Base-by-base conservation (phyloP, 2,329 filamentous ascomycete species). In the Clarireedia hainanense region DNA sequence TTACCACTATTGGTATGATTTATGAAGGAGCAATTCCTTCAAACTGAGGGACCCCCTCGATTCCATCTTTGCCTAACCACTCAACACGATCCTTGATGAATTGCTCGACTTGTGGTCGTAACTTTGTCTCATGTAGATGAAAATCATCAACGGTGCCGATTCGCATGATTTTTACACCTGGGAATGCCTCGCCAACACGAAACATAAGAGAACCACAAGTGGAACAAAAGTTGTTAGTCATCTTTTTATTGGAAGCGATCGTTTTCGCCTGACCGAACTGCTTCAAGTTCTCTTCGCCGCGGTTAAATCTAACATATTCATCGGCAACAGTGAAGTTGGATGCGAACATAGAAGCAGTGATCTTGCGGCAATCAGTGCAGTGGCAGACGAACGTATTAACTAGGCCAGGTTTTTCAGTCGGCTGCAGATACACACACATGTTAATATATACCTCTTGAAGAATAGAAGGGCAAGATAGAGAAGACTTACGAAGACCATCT, bases 91-190 rank as follows among this genome's bases (percentile, higher is more conserved):
- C 72, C 66, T 80, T 75, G 0, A 69, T 69, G 65, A 76, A 85
- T 46, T 74, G 70, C 71, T 85, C 83, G 0, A 74, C 58, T 56
- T 64, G 67, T 0, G 83, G 82, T 63, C 70, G 78, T 60, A 86
- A 66, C 63, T 75, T 78, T 0, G 75, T 80, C 69, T 85, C 80
- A 34, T 77, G 74, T 50, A 86, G 63, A 50, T 64, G 67, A 51
- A 82, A 81, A 68, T 86, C 82, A 65, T 86, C 83, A 1, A 86
- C 75, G 0, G 79, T 84, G 0, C 83, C 83, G 49, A 83, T 75
- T 0, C 83, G 70, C 57, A 80, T 52, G 46, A 85, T 76, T 39
- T 67, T 76, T 43, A 58, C 56, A 0, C 73, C 77, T 0, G 79
- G 78, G 53, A 72, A 77, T 0, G 64, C 70, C 1, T 68, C 63